A percentile compares a stretch with the other conserved stretches of the same genome.
phyloP scores from a whole-genome alignment of 179 eudicot genomes.

The Carnegiea gigantea region DNA sequence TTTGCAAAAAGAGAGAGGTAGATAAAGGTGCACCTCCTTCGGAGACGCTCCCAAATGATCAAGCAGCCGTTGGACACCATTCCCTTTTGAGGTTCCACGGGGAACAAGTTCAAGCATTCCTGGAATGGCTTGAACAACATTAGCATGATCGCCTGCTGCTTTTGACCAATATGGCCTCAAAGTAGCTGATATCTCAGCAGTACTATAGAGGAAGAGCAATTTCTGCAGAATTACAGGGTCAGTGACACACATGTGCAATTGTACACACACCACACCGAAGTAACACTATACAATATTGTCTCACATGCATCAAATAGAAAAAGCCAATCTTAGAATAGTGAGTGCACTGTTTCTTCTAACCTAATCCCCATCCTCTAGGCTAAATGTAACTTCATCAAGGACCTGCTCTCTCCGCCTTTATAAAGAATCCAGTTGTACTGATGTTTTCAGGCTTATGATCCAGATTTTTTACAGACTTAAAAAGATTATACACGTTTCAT shows the following conservation, averaged over 20 bases:
- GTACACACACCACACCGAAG: not conserved
- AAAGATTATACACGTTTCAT: too few species aligned
- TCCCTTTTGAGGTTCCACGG: not conserved
- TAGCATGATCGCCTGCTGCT: not conserved
- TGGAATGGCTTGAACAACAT: not conserved
- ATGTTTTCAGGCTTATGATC: too few species aligned
- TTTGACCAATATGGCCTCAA: constrained; percentile 1
- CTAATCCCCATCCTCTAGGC: too few species aligned
- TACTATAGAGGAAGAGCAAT: not conserved
- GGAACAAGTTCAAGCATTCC: not conserved
- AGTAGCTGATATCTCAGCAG: not conserved
- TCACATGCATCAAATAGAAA: not conserved
- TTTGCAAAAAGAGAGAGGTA: not conserved
- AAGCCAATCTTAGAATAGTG: too few species aligned
- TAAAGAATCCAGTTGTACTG: too few species aligned
- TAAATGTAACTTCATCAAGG: too few species aligned
- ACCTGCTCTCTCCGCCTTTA: too few species aligned
- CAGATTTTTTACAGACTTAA: too few species aligned
- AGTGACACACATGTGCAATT: not conserved
- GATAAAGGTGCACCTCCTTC: not conserved
- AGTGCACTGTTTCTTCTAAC: too few species aligned
- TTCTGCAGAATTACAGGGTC: not conserved
- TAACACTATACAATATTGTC: not conserved
- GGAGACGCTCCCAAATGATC: not conserved
- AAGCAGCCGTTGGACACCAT: not conserved